Conservation (phyloP, 2,329 filamentous ascomycete species). For the Dactylellina haptotyla region DNA sequence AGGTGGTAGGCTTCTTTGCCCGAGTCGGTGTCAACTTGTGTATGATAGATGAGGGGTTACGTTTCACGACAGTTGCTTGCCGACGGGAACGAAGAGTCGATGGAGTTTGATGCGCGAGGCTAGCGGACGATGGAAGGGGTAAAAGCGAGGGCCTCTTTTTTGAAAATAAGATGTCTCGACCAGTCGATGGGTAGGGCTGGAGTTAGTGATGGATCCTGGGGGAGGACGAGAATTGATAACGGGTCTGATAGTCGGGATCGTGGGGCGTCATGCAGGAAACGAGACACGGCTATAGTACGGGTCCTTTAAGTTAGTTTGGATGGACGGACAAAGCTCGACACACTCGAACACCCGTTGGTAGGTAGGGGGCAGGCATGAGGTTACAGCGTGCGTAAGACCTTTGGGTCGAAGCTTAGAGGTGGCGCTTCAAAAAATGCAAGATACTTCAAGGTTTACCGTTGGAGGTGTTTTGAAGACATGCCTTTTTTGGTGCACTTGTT, state of each 20-base stretch:
- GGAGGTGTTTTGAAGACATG: slow-evolving; percentile 47
- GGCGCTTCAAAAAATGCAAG: slow-evolving; percentile 36
- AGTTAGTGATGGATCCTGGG: slow-evolving; percentile 35
- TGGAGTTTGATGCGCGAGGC: slow-evolving; percentile 9
- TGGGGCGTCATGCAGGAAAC: slow-evolving; percentile 43
- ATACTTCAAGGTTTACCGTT: slow-evolving; percentile 36
- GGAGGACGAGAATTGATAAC: slow-evolving; percentile 41
- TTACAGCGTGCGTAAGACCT: slow-evolving; percentile 3
- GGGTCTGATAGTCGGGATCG: slow-evolving; percentile 34
- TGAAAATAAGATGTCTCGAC: slow-evolving; percentile 22
- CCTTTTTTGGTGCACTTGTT: slow-evolving; percentile 36
- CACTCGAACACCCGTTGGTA: no score
- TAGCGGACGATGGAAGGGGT: slow-evolving; percentile 10
- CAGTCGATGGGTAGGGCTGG: slow-evolving; percentile 22
- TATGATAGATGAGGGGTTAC: slow-evolving; percentile 46
- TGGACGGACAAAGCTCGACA: slow-evolving; percentile 12
- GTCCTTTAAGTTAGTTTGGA: slow-evolving; percentile 47
- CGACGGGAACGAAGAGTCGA: slow-evolving; percentile 20
- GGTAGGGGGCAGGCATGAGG: slow-evolving; percentile 1
- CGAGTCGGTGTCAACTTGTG: no score
- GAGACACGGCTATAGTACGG: slow-evolving; percentile 42
- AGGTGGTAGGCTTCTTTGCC: no score
- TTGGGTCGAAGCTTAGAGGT: slow-evolving; percentile 1
- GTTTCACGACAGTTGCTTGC: slow-evolving; percentile 44
- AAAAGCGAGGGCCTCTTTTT: slow-evolving; percentile 1